Evolutionary conservation across 306 rosid species (phyloP).

Genomic region (Hippophae gyantsensis): DNA sequence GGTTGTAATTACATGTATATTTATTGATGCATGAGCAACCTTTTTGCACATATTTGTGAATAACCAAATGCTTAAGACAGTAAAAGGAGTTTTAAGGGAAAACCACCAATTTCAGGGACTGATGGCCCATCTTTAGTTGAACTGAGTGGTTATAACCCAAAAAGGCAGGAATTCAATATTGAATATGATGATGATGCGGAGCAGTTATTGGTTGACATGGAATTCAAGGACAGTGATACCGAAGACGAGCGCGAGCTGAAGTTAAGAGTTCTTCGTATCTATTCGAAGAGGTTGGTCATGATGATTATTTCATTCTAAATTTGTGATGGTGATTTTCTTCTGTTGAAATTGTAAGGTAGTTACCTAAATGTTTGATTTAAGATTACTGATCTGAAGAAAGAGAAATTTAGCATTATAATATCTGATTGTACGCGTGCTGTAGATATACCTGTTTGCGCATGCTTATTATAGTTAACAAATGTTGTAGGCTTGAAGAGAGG

Average conservation of each 20-base stretch:
- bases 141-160: constrained; percentile 71
- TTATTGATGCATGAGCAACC: too few relatives aligned
- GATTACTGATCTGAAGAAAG: too few relatives aligned
- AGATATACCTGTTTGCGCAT: not conserved
- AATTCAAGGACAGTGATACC: constrained; percentile 73
- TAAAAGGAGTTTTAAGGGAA: constrained; percentile 46
- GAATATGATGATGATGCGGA: constrained; percentile 95
- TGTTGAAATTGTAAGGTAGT: too few relatives aligned
- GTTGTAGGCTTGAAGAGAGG: constrained; percentile 88
- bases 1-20: too few relatives aligned
- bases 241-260: constrained; percentile 87
- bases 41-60: too few relatives aligned
- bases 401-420: too few relatives aligned
- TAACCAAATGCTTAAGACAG: not conserved
- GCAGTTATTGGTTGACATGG: constrained; percentile 89
- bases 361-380: too few relatives aligned
- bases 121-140: constrained; percentile 65
- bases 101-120: constrained; percentile 48
- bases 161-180: constrained; percentile 86
- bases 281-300: constrained; percentile 55
- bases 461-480: constrained; percentile 7
- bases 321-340: too few relatives aligned
- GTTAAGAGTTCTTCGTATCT: constrained; percentile 62
- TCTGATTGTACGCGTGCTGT: too few relatives aligned
- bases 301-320: constrained; percentile 14